Conservation (phyloP, 139 green algal species). For the Chlamydomonas schloesseri region DNA sequence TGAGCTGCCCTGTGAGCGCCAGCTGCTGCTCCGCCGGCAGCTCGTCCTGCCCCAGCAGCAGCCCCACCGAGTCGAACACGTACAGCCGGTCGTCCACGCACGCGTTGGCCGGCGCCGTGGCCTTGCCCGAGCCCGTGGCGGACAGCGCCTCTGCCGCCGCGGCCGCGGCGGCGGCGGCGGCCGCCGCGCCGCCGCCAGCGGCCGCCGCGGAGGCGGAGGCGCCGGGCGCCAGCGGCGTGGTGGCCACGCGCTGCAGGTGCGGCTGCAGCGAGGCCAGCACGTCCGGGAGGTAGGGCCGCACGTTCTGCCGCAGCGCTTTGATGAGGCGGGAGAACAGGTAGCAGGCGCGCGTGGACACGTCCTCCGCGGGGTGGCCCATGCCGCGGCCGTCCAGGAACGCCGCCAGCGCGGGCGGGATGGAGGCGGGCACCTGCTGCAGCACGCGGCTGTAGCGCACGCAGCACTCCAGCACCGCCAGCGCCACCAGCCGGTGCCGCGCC, state of each 20-base stretch:
- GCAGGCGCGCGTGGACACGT: slow-evolving; percentile 71
- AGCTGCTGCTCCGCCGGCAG: slow-evolving; percentile 75
- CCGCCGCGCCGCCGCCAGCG: not conserved
- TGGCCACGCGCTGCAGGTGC: slow-evolving; percentile 75
- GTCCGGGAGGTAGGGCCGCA: slow-evolving; percentile 68
- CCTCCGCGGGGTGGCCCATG: slow-evolving; percentile 72
- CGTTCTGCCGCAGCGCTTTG: slow-evolving; percentile 71
- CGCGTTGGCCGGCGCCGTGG: slow-evolving; percentile 26
- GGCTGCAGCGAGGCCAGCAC: slow-evolving; percentile 75
- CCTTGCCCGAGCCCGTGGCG: slow-evolving; percentile 21
- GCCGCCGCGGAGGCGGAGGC: not conserved
- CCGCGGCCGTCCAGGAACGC: slow-evolving; percentile 71
- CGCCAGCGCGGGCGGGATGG: slow-evolving; percentile 61
- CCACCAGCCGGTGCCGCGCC: slow-evolving; percentile 79
- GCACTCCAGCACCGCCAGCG: slow-evolving; percentile 80
- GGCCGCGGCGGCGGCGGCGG: not conserved
- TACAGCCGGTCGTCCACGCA: slow-evolving; percentile 88
- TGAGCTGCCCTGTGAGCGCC: slow-evolving; percentile 64
- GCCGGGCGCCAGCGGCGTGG: slow-evolving; percentile 61
- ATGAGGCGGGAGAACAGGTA: slow-evolving; percentile 89
- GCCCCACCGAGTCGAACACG: slow-evolving; percentile 88
- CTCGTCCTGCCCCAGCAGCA: slow-evolving; percentile 87
- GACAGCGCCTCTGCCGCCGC: not conserved
- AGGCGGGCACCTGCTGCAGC: slow-evolving; percentile 59
- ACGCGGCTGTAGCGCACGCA: slow-evolving; percentile 73